Evolutionary conservation across 2,329 filamentous ascomycete species (phyloP).

Genomic region (Hymenoscyphus infarciens): DNA sequence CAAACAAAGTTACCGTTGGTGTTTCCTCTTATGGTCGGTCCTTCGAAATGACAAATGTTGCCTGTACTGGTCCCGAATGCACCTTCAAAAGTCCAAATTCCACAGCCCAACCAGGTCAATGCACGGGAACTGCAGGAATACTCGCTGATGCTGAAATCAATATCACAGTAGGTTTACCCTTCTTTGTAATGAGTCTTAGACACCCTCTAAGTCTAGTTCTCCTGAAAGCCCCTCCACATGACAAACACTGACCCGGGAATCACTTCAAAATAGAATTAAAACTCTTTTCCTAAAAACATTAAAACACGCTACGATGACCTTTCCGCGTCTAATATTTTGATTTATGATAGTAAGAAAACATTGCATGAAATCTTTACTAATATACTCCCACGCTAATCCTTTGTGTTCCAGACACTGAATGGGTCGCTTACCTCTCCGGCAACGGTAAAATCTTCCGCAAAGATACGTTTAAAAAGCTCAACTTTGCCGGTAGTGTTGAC

Average conservation of each 20-base stretch:
- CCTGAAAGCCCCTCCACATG: too few relatives aligned
- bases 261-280: not conserved
- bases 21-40: conserved; percentile 35
- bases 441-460: conserved; percentile 28
- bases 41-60: conserved; percentile 34
- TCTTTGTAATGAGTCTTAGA: too few relatives aligned
- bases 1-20: conserved; percentile 35
- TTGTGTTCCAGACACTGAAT: conserved; percentile 26
- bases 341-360: conserved; percentile 15
- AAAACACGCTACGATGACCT: conserved; percentile 20
- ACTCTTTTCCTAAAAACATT: conserved; percentile 4
- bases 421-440: conserved; percentile 29
- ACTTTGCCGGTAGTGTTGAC: conserved; percentile 34
- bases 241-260: not conserved
- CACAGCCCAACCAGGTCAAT: conserved; percentile 30
- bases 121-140: conserved; percentile 35
- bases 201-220: too few relatives aligned
- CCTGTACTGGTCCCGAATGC: conserved; percentile 29
- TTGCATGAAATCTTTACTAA: too few relatives aligned
- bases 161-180: not conserved
- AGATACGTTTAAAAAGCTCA: conserved; percentile 22
- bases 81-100: conserved; percentile 29
- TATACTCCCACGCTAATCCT: too few relatives aligned
- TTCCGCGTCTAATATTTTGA: conserved; percentile 21
- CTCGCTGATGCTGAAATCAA: conserved; percentile 33